Evolutionary conservation across 75 land plant genomes (phyloP).

Genomic region (Pinus taeda): DNA sequence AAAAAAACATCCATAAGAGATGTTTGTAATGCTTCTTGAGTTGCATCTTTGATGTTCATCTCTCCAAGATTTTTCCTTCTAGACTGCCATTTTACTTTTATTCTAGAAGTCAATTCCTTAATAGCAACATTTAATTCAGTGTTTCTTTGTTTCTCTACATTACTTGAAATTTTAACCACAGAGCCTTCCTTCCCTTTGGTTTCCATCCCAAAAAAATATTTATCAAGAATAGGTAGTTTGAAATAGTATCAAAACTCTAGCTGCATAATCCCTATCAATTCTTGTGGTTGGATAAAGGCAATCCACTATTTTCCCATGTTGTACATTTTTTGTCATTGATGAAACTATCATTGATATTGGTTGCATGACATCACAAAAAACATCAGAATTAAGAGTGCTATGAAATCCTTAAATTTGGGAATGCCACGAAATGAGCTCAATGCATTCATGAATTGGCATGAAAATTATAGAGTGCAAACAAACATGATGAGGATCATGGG

Average conservation of each 20-base stretch:
- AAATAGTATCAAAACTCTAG: slow-evolving; percentile 90
- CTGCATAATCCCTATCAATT: slow-evolving; percentile 83
- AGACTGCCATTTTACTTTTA: slow-evolving; percentile 92
- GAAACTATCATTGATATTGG: too few species aligned
- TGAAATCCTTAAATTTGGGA: too few species aligned
- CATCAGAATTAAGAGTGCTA: too few species aligned
- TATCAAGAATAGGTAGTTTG: slow-evolving; percentile 83
- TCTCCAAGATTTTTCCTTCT: slow-evolving; percentile 88
- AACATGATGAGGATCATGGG: too few species aligned
- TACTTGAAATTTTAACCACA: neutral
- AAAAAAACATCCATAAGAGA: slow-evolving; percentile 77
- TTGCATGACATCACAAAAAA: too few species aligned
- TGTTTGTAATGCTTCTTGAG: slow-evolving; percentile 76
- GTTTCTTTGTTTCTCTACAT: slow-evolving; percentile 51
- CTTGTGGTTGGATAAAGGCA: slow-evolving; percentile 68
- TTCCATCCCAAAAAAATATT: slow-evolving; percentile 59
- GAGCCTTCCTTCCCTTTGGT: slow-evolving; percentile 19
- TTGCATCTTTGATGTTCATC: slow-evolving; percentile 87
- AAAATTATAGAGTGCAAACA: too few species aligned
- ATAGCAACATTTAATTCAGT: slow-evolving; percentile 76
- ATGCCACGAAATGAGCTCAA: too few species aligned
- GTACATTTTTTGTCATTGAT: neutral
- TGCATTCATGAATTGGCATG: too few species aligned
- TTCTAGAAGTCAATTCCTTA: slow-evolving; percentile 73
- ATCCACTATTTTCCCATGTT: slow-evolving; percentile 21